Percentiles rank a stretch among this genome's conserved stretches.
phyloP scores from a whole-genome alignment of 306 rosid genomes.

The Castanea crenata region DNA sequence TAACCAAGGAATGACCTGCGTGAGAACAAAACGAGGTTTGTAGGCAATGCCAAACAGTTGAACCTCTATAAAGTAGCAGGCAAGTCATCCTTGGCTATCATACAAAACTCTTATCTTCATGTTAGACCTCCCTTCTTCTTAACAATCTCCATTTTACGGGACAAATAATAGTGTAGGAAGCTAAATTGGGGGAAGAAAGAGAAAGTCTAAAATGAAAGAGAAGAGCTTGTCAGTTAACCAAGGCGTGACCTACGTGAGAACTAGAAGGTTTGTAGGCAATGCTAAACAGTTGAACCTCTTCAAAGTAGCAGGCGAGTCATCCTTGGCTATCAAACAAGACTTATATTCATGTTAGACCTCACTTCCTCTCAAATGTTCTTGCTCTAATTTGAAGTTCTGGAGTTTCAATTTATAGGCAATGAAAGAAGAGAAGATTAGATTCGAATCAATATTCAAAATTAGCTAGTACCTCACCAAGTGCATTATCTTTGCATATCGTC shows the following conservation, averaged over 20 bases:
- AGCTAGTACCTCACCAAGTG: no score
- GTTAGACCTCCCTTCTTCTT: conserved; percentile 21
- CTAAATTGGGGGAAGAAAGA: background rate
- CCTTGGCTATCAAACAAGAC: conserved; percentile 32
- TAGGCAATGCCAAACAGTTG: background rate
- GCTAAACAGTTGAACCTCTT: background rate
- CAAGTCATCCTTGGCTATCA: conserved; percentile 28
- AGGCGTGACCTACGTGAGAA: conserved; percentile 15
- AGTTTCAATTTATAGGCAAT: background rate
- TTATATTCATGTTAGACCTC: conserved; percentile 26
- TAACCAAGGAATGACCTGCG: conserved; percentile 24
- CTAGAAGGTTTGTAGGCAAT: background rate
- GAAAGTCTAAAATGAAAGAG: conserved; percentile 22
- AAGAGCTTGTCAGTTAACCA: conserved; percentile 26
- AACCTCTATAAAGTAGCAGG: background rate
- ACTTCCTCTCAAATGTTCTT: background rate
- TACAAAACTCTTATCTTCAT: conserved; percentile 26
- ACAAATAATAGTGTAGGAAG: background rate
- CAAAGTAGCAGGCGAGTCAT: conserved; percentile 26
- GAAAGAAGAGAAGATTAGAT: no score
- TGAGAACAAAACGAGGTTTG: background rate
- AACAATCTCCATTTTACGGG: no score
- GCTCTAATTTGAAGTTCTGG: background rate
- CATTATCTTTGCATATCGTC: background rate
- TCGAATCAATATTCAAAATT: no score